These are phyloP conservation scores for Ustilago nuda DNA, from an alignment of 1,284 basidiomycete genomes.

Conservation along the genomic window DNA sequence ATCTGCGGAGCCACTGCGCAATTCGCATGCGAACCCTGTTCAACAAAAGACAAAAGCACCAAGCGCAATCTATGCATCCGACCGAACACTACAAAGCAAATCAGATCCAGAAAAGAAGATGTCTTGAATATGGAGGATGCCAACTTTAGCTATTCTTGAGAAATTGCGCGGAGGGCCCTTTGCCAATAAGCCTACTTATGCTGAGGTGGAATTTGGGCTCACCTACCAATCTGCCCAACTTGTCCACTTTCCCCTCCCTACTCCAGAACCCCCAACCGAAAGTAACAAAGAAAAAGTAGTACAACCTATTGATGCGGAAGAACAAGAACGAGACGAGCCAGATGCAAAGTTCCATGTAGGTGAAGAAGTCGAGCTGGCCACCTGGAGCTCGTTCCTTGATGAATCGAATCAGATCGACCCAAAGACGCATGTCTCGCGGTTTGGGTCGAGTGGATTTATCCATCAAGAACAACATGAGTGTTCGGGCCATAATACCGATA, in stretches of 20 bases:
- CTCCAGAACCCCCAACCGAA: slow-evolving; percentile 65
- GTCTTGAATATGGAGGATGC: slow-evolving; percentile 6
- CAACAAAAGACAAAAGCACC: not conserved
- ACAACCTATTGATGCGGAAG: slow-evolving; percentile 47
- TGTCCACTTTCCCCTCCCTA: slow-evolving; percentile 42
- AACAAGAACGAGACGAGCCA: slow-evolving; percentile 65
- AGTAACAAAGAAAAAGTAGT: slow-evolving; percentile 64
- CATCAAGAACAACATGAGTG: slow-evolving; percentile 75
- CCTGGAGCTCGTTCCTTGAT: slow-evolving; percentile 75
- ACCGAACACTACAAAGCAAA: slow-evolving; percentile 9
- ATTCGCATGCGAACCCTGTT: slow-evolving; percentile 3
- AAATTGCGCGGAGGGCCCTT: slow-evolving; percentile 39
- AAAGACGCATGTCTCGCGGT: slow-evolving; percentile 76
- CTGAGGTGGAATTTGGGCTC: slow-evolving; percentile 57
- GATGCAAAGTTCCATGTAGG: slow-evolving; percentile 74
- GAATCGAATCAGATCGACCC: slow-evolving; percentile 76
- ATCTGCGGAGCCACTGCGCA: not conserved
- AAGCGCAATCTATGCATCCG: slow-evolving; percentile 10
- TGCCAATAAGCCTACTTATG: slow-evolving; percentile 49
- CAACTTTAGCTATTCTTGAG: slow-evolving; percentile 29
- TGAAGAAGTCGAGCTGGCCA: slow-evolving; percentile 76
- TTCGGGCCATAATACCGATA: slow-evolving; percentile 73
- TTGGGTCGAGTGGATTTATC: slow-evolving; percentile 73
- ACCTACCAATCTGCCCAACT: slow-evolving; percentile 39
- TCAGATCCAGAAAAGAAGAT: not conserved